These are phyloP conservation scores for Aristolochia californica DNA, from an alignment of 164 flowering plant species.

Conservation along the genomic window DNA sequence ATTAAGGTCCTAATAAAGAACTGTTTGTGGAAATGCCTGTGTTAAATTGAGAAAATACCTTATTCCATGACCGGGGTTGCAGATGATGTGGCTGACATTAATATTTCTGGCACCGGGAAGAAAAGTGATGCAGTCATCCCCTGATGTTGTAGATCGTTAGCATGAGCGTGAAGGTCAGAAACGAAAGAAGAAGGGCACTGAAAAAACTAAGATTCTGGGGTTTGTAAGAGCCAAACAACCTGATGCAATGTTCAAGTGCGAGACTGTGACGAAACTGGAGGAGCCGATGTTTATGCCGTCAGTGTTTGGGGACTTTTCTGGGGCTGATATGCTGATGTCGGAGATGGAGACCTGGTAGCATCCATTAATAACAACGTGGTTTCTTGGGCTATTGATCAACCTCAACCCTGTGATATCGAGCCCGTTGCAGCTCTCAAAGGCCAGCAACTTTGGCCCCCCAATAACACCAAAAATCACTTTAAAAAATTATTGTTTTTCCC, in stretches of 20 bases:
- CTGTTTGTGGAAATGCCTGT: too few species aligned
- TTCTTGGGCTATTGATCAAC: conserved; percentile 1
- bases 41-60: conserved; percentile 10
- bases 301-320: background rate
- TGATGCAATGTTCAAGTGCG: background rate
- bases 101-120: conserved; percentile 14
- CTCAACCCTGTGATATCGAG: background rate
- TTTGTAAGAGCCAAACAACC: too few species aligned
- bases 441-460: background rate
- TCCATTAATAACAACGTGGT: background rate
- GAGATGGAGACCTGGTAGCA: background rate
- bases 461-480: background rate
- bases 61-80: conserved; percentile 35
- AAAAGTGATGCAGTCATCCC: conserved; percentile 33
- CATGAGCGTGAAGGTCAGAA: background rate
- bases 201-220: too few species aligned
- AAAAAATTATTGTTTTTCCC: background rate
- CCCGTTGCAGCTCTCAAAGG: background rate
- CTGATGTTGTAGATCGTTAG: conserved; percentile 8
- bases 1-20: background rate
- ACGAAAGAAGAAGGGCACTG: too few species aligned
- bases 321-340: background rate
- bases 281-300: conserved; percentile 2
- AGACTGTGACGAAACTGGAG: background rate
- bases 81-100: conserved; percentile 8